These are phyloP conservation scores for Podila epicladia DNA, from an alignment of 192 early-diverging fungal species.

Conservation along the genomic window DNA sequence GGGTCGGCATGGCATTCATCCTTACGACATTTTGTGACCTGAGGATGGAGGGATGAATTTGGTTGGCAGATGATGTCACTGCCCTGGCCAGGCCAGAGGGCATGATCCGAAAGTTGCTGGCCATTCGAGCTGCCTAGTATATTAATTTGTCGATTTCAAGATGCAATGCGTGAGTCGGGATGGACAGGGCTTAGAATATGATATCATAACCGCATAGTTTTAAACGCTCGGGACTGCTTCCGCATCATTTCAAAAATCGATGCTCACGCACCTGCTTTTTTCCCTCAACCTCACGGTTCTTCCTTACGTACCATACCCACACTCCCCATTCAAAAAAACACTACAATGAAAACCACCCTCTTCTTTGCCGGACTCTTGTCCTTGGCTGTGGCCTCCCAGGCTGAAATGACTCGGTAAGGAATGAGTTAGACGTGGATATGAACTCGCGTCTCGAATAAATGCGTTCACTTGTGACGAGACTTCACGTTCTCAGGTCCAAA, in stretches of 20 bases:
- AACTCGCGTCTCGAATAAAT: background rate
- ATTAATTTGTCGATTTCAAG: background rate
- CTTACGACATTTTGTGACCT: background rate
- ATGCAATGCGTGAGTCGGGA: no score
- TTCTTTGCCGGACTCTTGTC: slow-evolving; percentile 43
- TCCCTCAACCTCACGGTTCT: no score
- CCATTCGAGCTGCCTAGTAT: background rate
- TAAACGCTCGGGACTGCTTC: no score
- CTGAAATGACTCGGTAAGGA: slow-evolving; percentile 36
- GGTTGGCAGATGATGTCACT: background rate
- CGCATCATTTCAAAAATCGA: background rate
- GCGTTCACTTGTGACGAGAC: no score
- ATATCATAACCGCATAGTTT: no score
- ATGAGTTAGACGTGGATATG: background rate
- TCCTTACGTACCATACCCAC: background rate
- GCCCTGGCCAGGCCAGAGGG: background rate
- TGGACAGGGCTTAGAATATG: no score
- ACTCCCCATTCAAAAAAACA: background rate
- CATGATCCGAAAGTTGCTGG: slow-evolving; percentile 6
- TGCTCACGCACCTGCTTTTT: background rate
- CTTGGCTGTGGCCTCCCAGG: slow-evolving; percentile 35
- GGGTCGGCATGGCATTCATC: background rate
- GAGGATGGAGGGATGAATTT: background rate
- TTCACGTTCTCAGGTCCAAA: no score
- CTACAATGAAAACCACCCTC: slow-evolving; percentile 33